Conservation (phyloP, 768 basidiomycete species). For the Dentipellis fragilis region DNA sequence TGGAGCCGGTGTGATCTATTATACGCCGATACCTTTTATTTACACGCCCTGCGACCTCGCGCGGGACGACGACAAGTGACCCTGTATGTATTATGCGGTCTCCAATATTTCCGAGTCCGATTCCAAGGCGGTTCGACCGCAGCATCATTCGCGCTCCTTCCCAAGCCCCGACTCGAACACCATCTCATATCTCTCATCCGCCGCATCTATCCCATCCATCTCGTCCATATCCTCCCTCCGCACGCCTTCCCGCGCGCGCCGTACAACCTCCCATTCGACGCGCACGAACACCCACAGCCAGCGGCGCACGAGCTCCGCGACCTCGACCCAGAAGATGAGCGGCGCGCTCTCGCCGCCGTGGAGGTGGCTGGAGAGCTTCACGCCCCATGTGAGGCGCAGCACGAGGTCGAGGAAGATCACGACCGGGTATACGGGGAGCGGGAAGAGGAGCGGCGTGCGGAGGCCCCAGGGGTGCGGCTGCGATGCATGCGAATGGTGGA, state of each 20-base stretch:
- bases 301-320: slow-evolving; percentile 78
- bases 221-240: background rate
- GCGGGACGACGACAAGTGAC: too few species aligned
- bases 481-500: background rate
- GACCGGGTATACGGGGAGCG: slow-evolving; percentile 77
- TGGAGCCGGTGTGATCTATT: too few species aligned
- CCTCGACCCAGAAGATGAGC: slow-evolving; percentile 84
- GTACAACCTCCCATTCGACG: slow-evolving; percentile 83
- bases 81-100: too few species aligned
- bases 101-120: too few species aligned
- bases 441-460: slow-evolving; percentile 65
- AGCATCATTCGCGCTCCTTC: background rate
- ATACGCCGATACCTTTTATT: too few species aligned
- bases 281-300: slow-evolving; percentile 99
- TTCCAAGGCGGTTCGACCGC: too few species aligned
- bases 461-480: slow-evolving; percentile 57
- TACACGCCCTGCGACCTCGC: too few species aligned
- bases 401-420: slow-evolving; percentile 75
- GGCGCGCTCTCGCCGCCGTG: slow-evolving; percentile 57
- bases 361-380: slow-evolving; percentile 82
- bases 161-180: background rate
- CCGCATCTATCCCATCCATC: background rate
- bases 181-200: background rate
- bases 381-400: slow-evolving; percentile 87
- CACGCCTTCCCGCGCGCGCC: slow-evolving; percentile 3